A percentile compares a stretch with the other conserved stretches of the same genome.
Conservation (phyloP, 305 asterid genomes). For the Euphrasia arctica region DNA sequence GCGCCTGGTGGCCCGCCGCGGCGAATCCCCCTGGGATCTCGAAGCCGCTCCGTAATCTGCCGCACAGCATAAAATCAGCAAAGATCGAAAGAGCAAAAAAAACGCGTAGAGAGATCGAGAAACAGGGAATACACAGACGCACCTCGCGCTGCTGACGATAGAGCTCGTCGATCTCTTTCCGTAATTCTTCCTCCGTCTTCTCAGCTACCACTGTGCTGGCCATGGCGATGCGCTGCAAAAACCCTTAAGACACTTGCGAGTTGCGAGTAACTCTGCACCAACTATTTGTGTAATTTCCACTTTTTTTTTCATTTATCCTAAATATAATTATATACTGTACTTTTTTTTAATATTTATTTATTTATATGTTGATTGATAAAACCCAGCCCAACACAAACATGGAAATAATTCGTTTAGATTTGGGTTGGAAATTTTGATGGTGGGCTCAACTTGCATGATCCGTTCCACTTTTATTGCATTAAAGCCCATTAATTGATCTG, state of each 20-base stretch:
- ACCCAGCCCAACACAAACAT: neutral
- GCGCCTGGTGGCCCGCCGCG: conserved; percentile 74
- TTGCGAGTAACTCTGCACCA: conserved; percentile 1
- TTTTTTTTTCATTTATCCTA: neutral
- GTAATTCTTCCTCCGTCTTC: conserved; percentile 88
- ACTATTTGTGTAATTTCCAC: conserved; percentile 13
- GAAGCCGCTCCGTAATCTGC: conserved; percentile 91
- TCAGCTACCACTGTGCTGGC: conserved; percentile 55
- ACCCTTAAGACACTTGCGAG: conserved; percentile 23
- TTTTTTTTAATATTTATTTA: neutral
- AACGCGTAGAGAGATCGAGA: neutral
- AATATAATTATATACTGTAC: no score
- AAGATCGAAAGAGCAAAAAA: conserved; percentile 22
- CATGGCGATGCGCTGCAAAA: conserved; percentile 34
- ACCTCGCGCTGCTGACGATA: conserved; percentile 93
- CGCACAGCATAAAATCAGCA: conserved; percentile 2
- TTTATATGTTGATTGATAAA: neutral
- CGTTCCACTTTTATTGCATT: neutral
- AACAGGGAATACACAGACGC: neutral
- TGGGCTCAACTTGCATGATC: neutral
- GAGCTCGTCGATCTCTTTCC: conserved; percentile 89
- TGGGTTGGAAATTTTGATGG: neutral
- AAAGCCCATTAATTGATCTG: neutral
- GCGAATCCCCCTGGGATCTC: conserved; percentile 89
- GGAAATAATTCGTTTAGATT: neutral